These are phyloP conservation scores for Trichoderma citrinoviride DNA, from an alignment of 2,329 filamentous ascomycete genomes.

Conservation along the genomic window DNA sequence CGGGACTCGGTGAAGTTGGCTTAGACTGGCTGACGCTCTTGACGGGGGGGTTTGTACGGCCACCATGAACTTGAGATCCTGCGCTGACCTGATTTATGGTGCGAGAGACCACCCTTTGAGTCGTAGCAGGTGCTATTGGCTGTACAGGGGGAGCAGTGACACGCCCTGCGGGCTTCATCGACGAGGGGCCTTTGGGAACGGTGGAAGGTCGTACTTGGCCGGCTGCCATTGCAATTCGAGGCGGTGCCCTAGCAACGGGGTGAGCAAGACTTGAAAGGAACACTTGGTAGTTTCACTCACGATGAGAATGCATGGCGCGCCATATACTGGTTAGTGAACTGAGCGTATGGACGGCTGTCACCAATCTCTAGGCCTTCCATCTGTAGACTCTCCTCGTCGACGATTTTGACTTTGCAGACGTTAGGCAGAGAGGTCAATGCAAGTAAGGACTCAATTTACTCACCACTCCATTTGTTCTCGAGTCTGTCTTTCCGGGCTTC, in stretches of 20 bases:
- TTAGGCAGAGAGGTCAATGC: neutral
- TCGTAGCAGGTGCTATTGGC: neutral
- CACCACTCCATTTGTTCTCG: slow-evolving; percentile 27
- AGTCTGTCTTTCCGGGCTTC: slow-evolving; percentile 20
- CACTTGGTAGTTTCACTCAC: slow-evolving; percentile 7
- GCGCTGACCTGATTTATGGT: neutral
- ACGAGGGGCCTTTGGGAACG: neutral
- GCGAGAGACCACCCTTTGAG: neutral
- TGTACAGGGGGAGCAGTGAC: neutral
- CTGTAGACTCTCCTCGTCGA: slow-evolving; percentile 28
- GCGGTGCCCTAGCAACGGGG: slow-evolving; percentile 22
- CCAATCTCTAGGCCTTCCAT: slow-evolving; percentile 26
- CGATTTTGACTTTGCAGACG: slow-evolving; percentile 22
- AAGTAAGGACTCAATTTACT: neutral
- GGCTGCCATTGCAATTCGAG: slow-evolving; percentile 4
- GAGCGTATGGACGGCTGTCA: slow-evolving; percentile 28
- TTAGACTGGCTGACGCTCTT: neutral
- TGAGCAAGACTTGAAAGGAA: neutral
- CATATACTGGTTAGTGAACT: slow-evolving; percentile 18
- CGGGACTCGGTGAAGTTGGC: neutral
- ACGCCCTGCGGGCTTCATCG: neutral
- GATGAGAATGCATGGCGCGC: slow-evolving; percentile 14
- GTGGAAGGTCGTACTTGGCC: neutral
- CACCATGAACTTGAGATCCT: neutral
- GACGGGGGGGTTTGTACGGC: too few relatives aligned